Evolutionary conservation across 2,329 filamentous ascomycete species (phyloP).

Genomic region (Pyrenophora teres): DNA sequence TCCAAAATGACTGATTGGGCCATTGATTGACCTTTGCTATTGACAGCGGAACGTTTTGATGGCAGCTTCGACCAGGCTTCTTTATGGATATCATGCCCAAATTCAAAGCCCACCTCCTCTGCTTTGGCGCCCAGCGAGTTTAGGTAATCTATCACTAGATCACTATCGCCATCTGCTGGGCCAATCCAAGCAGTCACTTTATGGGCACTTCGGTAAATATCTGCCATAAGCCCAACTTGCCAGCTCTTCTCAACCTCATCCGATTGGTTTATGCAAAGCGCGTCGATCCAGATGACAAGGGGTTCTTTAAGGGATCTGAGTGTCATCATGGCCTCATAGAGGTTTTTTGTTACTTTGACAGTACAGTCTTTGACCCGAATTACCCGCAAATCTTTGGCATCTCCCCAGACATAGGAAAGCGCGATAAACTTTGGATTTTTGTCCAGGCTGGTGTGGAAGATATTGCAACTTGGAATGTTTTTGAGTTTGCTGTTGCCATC

Average conservation of each 20-base stretch:
- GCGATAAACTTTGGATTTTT: no score
- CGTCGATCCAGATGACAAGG: not conserved
- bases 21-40: not conserved
- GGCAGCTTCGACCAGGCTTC: not conserved
- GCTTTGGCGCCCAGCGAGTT: not conserved
- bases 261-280: slow-evolving; percentile 1
- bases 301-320: no score
- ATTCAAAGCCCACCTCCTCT: not conserved
- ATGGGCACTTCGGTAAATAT: slow-evolving; percentile 11
- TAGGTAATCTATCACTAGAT: not conserved
- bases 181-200: slow-evolving; percentile 18
- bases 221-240: slow-evolving; percentile 20
- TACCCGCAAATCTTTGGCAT: no score
- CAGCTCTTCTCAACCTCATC: slow-evolving; percentile 11
- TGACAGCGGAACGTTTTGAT: not conserved
- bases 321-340: no score
- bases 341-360: no score
- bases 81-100: not conserved
- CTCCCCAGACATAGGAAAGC: no score
- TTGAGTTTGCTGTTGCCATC: no score
- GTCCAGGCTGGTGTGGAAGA: no score
- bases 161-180: slow-evolving; percentile 1
- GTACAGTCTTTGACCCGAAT: no score
- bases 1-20: not conserved
- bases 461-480: no score